A percentile compares a stretch with the other conserved stretches of the same genome.
phyloP scores from a whole-genome alignment of 2,329 filamentous ascomycete genomes.

The Cladosporium sp. region DNA sequence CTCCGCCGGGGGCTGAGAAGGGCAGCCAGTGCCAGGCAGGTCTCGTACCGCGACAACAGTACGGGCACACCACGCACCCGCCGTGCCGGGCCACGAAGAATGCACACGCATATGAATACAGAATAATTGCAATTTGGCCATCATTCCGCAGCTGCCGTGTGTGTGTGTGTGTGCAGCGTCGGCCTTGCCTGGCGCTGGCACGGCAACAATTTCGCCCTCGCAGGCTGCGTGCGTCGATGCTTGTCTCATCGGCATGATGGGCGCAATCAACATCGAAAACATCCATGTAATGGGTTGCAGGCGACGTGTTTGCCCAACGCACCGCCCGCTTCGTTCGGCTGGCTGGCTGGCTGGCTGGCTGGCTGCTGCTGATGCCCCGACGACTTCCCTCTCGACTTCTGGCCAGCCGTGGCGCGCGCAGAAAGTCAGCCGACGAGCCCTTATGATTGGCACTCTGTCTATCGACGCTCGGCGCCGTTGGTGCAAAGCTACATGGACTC shows the following conservation, averaged over 20 bases:
- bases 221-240: constrained; percentile 5
- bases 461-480: constrained; percentile 2
- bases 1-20: not conserved
- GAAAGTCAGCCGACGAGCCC: not conserved
- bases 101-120: constrained; percentile 9
- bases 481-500: not conserved
- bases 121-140: not conserved
- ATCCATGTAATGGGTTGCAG: constrained; percentile 1
- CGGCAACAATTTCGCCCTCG: not conserved
- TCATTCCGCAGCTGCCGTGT: constrained; percentile 9
- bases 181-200: not conserved
- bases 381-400: not conserved
- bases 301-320: constrained; percentile 8
- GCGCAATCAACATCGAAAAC: constrained; percentile 9
- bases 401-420: not conserved
- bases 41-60: constrained; percentile 4
- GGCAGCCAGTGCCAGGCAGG: not conserved
- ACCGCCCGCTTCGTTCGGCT: not conserved
- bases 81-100: constrained; percentile 8
- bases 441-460: constrained; percentile 10
- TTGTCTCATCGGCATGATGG: constrained; percentile 13
- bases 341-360: no score
- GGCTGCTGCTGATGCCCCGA: constrained; percentile 3
- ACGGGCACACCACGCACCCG: constrained; percentile 8
- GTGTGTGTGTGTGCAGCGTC: not conserved